Evolutionary conservation across 352 stramenopile genomes (phyloP).

Genomic region (Globisporangium cylindrosporum): DNA sequence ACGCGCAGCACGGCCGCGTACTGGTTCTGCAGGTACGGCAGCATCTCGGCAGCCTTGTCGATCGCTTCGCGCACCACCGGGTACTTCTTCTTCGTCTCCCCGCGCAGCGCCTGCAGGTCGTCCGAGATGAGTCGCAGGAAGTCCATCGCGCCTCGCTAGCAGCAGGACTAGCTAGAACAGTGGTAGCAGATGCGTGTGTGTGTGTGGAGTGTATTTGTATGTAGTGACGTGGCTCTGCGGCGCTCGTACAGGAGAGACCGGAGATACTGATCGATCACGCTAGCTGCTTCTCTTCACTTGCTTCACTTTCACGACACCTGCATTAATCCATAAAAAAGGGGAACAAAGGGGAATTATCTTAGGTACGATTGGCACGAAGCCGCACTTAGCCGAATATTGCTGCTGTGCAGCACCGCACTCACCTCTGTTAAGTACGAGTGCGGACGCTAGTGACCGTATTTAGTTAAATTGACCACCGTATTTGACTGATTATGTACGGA

Average conservation of each 20-base stretch:
- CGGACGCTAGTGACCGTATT: too few species aligned
- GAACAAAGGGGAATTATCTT: too few species aligned
- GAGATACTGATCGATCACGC: background rate
- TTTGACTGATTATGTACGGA: too few species aligned
- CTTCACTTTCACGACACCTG: background rate
- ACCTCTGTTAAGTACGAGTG: background rate
- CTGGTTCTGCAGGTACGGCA: conserved; percentile 93
- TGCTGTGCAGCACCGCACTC: background rate
- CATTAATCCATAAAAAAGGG: conserved; percentile 1
- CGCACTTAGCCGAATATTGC: background rate
- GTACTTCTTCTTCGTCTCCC: conserved; percentile 88
- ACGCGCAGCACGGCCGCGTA: conserved; percentile 88
- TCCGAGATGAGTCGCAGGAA: conserved; percentile 89
- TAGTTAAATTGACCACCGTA: too few species aligned
- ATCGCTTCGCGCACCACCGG: conserved; percentile 95
- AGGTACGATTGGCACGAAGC: background rate
- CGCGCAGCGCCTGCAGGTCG: conserved; percentile 82
- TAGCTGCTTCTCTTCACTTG: background rate
- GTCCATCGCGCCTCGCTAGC: conserved; percentile 59
- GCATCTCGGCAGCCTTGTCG: conserved; percentile 92
- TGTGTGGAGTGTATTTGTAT: background rate
- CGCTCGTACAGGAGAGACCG: background rate
- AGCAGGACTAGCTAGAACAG: background rate
- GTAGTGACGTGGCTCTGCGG: background rate
- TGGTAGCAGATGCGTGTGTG: background rate